A percentile compares a stretch with the other conserved stretches of the same genome.
Conservation (phyloP, 225 moss, liverwort and hornwort species). For the Polytrichum commune region DNA sequence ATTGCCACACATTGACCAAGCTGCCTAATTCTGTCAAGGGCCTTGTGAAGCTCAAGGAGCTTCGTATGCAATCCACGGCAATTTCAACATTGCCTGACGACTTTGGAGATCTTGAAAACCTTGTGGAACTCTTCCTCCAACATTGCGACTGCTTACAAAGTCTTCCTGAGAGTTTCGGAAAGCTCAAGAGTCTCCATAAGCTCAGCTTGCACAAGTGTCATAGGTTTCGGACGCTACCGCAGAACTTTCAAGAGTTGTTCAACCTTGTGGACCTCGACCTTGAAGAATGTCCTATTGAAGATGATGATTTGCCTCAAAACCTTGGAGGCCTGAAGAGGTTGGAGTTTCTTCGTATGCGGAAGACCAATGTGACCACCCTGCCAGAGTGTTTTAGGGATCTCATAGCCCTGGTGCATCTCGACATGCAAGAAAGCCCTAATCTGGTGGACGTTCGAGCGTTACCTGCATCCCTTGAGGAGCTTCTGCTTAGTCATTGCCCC, state of each 20-base stretch:
- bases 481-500: background rate
- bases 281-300: background rate
- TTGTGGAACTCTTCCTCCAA: background rate
- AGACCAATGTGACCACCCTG: background rate
- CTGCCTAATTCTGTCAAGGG: slow-evolving; percentile 27
- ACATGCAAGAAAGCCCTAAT: background rate
- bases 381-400: background rate
- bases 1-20: slow-evolving; percentile 8
- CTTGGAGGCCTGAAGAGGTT: background rate
- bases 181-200: background rate
- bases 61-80: background rate
- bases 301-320: background rate
- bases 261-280: background rate
- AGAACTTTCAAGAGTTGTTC: background rate
- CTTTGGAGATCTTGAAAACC: slow-evolving; percentile 18
- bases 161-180: background rate
- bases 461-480: background rate
- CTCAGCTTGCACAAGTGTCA: background rate
- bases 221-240: background rate
- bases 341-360: background rate
- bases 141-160: background rate
- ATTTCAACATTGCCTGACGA: slow-evolving; percentile 15
- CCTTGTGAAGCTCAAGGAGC: slow-evolving; percentile 15
- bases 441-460: background rate
- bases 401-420: background rate